Percentiles rank a stretch among this genome's conserved stretches.
Conservation (phyloP, 2,329 filamentous ascomycete species). For the Nemania sp. region DNA sequence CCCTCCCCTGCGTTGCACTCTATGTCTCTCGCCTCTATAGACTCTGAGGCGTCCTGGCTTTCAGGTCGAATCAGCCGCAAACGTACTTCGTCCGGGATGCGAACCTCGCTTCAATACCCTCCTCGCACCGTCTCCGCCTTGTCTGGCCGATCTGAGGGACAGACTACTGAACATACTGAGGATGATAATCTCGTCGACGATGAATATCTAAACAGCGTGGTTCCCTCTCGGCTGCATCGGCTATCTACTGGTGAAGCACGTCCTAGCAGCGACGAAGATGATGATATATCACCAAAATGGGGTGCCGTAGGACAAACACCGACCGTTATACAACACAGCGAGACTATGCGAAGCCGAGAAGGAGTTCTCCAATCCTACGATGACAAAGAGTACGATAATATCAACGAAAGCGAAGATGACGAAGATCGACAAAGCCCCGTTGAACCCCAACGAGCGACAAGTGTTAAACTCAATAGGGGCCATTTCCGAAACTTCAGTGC, state of each 20-base stretch:
- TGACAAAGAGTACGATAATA: conserved; percentile 50
- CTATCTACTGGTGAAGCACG: conserved; percentile 64
- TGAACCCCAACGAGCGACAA: conserved; percentile 73
- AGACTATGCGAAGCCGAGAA: conserved; percentile 65
- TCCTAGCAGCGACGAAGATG: conserved; percentile 70
- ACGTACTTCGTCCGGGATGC: conserved; percentile 60
- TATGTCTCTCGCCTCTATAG: conserved; percentile 91
- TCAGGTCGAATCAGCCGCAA: conserved; percentile 74
- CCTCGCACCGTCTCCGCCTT: conserved; percentile 66
- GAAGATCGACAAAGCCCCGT: conserved; percentile 47
- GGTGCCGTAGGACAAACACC: conserved; percentile 63
- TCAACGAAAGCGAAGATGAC: conserved; percentile 48
- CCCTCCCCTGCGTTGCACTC: conserved; percentile 73
- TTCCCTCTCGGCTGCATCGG: conserved; percentile 51
- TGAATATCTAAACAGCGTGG: conserved; percentile 75
- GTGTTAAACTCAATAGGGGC: conserved; percentile 73
- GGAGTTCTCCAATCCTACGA: conserved; percentile 60
- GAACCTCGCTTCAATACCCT: conserved; percentile 54
- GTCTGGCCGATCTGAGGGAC: conserved; percentile 61
- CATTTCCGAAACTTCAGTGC: conserved; percentile 80
- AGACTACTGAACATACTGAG: conserved; percentile 56
- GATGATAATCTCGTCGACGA: conserved; percentile 80
- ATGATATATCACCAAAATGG: conserved; percentile 64
- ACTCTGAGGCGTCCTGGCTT: conserved; percentile 96
- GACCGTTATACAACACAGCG: conserved; percentile 62